A percentile compares a stretch with the other conserved stretches of the same genome.
phyloP scores from a whole-genome alignment of 805 yeast species.

The Zygosaccharomyces rouxii region DNA sequence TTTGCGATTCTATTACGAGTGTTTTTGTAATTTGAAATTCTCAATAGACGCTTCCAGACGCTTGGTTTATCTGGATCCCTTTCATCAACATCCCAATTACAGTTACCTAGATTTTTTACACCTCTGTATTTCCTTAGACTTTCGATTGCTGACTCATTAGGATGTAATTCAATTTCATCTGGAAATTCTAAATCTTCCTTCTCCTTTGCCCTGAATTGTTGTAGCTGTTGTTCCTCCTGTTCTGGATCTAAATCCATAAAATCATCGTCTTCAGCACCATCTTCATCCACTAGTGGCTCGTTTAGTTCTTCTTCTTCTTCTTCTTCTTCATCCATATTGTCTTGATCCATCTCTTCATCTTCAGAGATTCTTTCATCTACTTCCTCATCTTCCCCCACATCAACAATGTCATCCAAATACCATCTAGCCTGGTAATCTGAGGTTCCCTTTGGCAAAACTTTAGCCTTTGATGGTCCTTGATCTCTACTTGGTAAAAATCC shows the following conservation, averaged over 20 bases:
- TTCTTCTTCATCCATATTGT: conserved; percentile 25
- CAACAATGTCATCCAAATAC: conserved; percentile 57
- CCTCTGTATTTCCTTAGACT: conserved; percentile 80
- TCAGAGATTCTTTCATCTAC: conserved; percentile 16
- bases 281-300: conserved; percentile 40
- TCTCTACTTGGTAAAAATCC: conserved; percentile 37
- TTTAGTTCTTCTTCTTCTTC: conserved; percentile 24
- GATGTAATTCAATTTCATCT: conserved; percentile 85
- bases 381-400: conserved; percentile 30
- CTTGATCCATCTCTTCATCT: conserved; percentile 36
- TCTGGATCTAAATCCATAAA: conserved; percentile 73
- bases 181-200: conserved; percentile 90
- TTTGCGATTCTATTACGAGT: conserved; percentile 66
- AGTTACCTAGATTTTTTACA: conserved; percentile 70
- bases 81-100: conserved; percentile 87
- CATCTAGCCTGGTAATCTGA: conserved; percentile 79
- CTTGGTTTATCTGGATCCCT: conserved; percentile 68
- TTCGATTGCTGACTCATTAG: conserved; percentile 69
- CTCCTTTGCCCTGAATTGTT: conserved; percentile 61
- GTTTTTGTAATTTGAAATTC: conserved; percentile 72
- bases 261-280: conserved; percentile 52
- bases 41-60: conserved; percentile 70
- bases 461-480: conserved; percentile 34
- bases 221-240: conserved; percentile 76
- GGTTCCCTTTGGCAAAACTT: conserved; percentile 62